Evolutionary conservation across 495 filamentous ascomycete genomes (phyloP).

Genomic region (Penicillium paradoxum): DNA sequence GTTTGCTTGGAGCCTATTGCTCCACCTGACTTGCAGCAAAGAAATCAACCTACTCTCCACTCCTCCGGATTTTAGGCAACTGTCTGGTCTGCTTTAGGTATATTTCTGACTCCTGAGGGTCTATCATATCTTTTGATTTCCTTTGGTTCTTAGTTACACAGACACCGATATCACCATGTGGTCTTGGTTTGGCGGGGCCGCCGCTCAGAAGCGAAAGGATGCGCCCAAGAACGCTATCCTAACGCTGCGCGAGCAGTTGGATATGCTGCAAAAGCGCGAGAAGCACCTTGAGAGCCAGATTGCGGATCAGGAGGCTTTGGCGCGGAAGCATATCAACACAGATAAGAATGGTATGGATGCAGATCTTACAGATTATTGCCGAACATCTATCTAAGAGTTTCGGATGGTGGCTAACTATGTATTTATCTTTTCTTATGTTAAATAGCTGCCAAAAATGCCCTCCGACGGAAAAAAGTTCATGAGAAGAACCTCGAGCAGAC

Average conservation of each 20-base stretch:
- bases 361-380: not conserved
- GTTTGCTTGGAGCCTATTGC: conserved; percentile 22
- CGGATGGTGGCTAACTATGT: not conserved
- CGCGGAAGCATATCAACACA: conserved; percentile 80
- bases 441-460: conserved; percentile 82
- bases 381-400: not conserved
- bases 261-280: conserved; percentile 97
- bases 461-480: conserved; percentile 90
- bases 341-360: conserved; percentile 75
- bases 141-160: not conserved
- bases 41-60: conserved; percentile 4
- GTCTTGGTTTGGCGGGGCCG: conserved; percentile 81
- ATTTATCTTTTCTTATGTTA: not conserved
- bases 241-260: conserved; percentile 77
- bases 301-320: conserved; percentile 84
- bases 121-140: not conserved
- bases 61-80: conserved; percentile 3
- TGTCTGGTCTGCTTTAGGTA: conserved; percentile 9
- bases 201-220: conserved; percentile 80
- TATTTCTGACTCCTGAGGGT: not conserved
- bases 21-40: conserved; percentile 21
- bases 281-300: conserved; percentile 86
- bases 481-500: conserved; percentile 90
- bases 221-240: conserved; percentile 97
- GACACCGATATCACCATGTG: conserved; percentile 46